phyloP scores from a whole-genome alignment of 495 filamentous ascomycete species.

The Aspergillus sparsus region DNA sequence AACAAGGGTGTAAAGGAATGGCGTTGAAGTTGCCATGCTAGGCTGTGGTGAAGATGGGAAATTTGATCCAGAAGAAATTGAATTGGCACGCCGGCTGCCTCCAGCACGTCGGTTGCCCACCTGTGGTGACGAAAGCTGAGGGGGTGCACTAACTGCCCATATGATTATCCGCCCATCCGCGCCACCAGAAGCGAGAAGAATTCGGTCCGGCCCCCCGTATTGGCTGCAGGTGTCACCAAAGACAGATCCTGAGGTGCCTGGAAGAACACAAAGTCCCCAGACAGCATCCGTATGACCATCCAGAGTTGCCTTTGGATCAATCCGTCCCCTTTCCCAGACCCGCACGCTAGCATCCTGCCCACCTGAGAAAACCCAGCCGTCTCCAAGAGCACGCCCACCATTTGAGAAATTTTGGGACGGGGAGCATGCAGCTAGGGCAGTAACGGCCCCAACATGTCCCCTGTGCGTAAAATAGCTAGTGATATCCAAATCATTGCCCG shows the following conservation, averaged over 20 bases:
- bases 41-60: slow-evolving; percentile 91
- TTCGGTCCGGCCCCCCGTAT: slow-evolving; percentile 76
- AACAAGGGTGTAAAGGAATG: slow-evolving; percentile 70
- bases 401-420: slow-evolving; percentile 82
- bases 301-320: slow-evolving; percentile 93
- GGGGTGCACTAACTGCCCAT: slow-evolving; percentile 93
- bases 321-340: slow-evolving; percentile 90
- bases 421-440: slow-evolving; percentile 82
- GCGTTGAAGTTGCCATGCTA: slow-evolving; percentile 68
- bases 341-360: slow-evolving; percentile 91
- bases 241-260: slow-evolving; percentile 74
- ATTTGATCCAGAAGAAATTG: slow-evolving; percentile 84
- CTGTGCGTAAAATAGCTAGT: slow-evolving; percentile 91
- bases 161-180: slow-evolving; percentile 91
- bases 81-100: slow-evolving; percentile 82
- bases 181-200: slow-evolving; percentile 86
- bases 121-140: slow-evolving; percentile 78
- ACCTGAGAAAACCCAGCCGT: slow-evolving; percentile 98
- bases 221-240: slow-evolving; percentile 69
- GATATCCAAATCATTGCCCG: slow-evolving; percentile 80
- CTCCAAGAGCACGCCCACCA: slow-evolving; percentile 78
- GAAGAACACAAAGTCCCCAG: slow-evolving; percentile 92
- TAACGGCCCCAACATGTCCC: slow-evolving; percentile 87
- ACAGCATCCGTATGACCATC: slow-evolving; percentile 94
- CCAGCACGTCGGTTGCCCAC: slow-evolving; percentile 65